Conservation (phyloP, 768 basidiomycete species). For the Phanerochaete carnosa region DNA sequence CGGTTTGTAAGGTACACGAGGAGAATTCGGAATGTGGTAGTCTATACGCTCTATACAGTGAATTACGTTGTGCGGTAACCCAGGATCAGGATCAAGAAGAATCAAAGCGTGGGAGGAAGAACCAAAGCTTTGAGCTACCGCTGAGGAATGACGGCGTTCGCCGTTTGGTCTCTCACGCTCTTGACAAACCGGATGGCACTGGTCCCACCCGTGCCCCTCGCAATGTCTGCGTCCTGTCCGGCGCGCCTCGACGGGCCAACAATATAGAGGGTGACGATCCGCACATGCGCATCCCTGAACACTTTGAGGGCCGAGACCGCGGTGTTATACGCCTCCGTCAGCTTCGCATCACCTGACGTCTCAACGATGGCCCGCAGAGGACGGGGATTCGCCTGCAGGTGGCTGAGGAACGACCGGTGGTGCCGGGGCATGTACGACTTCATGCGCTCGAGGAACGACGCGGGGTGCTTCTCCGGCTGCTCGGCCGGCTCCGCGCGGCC, state of each 20-base stretch:
- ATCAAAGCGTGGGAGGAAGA: no score
- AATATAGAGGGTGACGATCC: constrained; percentile 55
- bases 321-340: constrained; percentile 43
- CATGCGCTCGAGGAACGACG: constrained; percentile 51
- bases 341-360: constrained; percentile 14
- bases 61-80: neutral
- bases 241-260: constrained; percentile 35
- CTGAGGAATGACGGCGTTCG: constrained; percentile 26
- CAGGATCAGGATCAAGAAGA: neutral
- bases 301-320: constrained; percentile 48
- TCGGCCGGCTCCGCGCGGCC: constrained; percentile 15
- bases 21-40: neutral
- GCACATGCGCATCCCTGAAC: constrained; percentile 57
- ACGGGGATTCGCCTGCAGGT: constrained; percentile 45
- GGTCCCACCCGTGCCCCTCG: constrained; percentile 56
- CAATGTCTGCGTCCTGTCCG: constrained; percentile 8
- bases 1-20: neutral
- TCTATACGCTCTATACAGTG: neutral
- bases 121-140: no score
- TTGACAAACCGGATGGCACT: constrained; percentile 55
- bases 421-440: constrained; percentile 58
- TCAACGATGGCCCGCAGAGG: constrained; percentile 45
- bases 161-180: constrained; percentile 49
- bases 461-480: constrained; percentile 7
- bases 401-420: constrained; percentile 54